Evolutionary conservation across 2,329 filamentous ascomycete species (phyloP).

Genomic region (Gremmenia infestans): DNA sequence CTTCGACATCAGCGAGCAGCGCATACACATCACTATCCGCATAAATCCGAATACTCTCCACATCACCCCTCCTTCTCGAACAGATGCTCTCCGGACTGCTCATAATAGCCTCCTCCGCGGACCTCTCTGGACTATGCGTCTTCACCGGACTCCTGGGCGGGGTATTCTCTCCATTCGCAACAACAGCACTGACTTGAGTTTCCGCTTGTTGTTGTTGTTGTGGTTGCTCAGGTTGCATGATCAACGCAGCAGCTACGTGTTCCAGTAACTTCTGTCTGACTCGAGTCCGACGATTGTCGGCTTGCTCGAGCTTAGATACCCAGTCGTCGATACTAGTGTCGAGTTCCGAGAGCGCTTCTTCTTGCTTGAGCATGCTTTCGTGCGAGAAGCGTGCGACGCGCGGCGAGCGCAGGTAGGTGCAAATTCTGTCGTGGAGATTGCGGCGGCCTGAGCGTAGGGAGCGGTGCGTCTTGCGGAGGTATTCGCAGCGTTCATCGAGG

Average conservation of each 20-base stretch:
- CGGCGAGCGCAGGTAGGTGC: constrained; percentile 68
- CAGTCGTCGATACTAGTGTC: constrained; percentile 77
- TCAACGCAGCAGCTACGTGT: constrained; percentile 69
- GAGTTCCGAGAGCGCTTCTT: constrained; percentile 72
- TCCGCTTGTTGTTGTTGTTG: constrained; percentile 11
- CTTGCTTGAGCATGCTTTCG: constrained; percentile 72
- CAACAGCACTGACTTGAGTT: constrained; percentile 12
- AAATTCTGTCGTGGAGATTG: constrained; percentile 71
- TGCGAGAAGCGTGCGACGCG: constrained; percentile 67
- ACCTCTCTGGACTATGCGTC: constrained; percentile 16
- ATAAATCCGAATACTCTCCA: constrained; percentile 65
- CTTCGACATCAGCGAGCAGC: constrained; percentile 62
- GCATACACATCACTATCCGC: constrained; percentile 63
- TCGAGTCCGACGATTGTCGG: constrained; percentile 69
- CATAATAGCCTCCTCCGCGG: constrained; percentile 20
- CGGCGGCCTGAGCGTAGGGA: constrained; percentile 71
- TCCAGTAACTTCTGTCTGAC: constrained; percentile 77
- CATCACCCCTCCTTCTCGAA: constrained; percentile 34
- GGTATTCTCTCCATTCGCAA: constrained; percentile 24
- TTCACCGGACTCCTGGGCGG: constrained; percentile 56
- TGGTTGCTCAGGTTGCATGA: constrained; percentile 32
- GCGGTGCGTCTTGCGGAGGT: constrained; percentile 70
- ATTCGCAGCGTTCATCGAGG: constrained; percentile 74
- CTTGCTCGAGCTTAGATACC: constrained; percentile 73
- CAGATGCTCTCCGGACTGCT: constrained; percentile 17